phyloP scores from a whole-genome alignment of 225 moss, liverwort and hornwort species.

The Pseudisothecium myosuroides region DNA sequence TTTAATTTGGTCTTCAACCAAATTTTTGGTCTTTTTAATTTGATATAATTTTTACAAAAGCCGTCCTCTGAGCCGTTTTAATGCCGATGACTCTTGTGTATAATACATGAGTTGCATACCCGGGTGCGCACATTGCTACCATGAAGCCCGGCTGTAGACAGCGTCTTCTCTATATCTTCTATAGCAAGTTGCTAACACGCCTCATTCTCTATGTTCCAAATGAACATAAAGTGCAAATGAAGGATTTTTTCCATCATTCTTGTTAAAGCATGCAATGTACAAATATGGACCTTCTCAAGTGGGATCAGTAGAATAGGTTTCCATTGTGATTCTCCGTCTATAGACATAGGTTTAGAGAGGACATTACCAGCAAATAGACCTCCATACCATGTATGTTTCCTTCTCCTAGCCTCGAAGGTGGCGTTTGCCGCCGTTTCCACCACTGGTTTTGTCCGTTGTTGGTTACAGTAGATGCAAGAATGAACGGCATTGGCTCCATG shows the following conservation, averaged over 20 bases:
- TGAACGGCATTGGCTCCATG: background rate
- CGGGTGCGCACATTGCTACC: background rate
- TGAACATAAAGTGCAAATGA: background rate
- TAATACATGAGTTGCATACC: no score
- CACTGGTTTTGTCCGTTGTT: rapidly evolving
- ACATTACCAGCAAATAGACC: background rate
- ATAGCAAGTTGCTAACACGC: background rate
- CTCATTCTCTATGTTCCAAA: background rate
- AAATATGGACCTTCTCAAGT: no score
- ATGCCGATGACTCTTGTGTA: no score
- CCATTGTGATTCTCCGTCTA: rapidly evolving
- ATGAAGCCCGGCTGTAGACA: no score
- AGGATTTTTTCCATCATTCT: background rate
- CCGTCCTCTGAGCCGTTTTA: no score
- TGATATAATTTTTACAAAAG: no score
- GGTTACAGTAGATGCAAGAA: background rate
- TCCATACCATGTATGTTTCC: background rate
- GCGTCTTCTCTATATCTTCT: background rate
- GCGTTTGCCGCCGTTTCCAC: rapidly evolving
- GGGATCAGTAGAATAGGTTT: background rate
- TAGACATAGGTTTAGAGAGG: background rate
- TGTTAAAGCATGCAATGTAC: background rate
- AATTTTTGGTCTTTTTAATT: no score
- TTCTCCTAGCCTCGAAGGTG: rapidly evolving
- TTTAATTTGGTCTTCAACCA: no score